Evolutionary conservation across 306 rosid genomes (phyloP), one percentile per base, ranked within the genome.

Genomic region (Herpetospermum pedunculosum): DNA sequence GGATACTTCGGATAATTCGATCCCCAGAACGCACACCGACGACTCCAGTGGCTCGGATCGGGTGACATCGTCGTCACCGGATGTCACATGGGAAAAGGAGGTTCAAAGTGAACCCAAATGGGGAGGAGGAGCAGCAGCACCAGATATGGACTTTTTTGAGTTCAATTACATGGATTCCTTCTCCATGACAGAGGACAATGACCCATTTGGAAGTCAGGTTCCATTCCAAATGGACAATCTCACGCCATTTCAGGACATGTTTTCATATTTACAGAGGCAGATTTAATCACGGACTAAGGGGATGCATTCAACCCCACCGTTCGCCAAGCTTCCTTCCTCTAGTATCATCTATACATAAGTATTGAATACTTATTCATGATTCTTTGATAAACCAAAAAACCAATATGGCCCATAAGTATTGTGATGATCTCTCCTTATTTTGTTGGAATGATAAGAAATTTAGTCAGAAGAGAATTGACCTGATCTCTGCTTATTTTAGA

Each of bases 21-120:
- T 72, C 10, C 95, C 94, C 0, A 85, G 83, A 87, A 28, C 83
- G 69, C 88, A 87, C 52, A 83, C 91, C 35, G 91, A 88, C 30
- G 89, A 87, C 41, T 83, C 96, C 11, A 88, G 92, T 82, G 38
- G 85, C 70, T 91, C 98, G 15, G 97, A 88, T 78, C 96, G 83
- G 29, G 96, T 81, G 86, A 72, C n/a, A n/a, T n/a, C n/a, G n/a
- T n/a, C 87, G 62, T 94, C 97, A 0, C 86, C 96, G 4, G 98
- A 90, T 18, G 62, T 83, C 82, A 75, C 83, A 70, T 86, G 88
- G 67, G 97, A 92, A 2, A 84, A 76, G 5, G 98, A 90, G 19
- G 74, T 91, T 26, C 91, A 94, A 54, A 94, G 99, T 15, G 78
- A 84, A 47, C 81, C 81, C 5, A 84, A 83, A 69, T 91, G 94